Conservation (phyloP, 2,329 filamentous ascomycete genomes). For the Cladosporium sp. region DNA sequence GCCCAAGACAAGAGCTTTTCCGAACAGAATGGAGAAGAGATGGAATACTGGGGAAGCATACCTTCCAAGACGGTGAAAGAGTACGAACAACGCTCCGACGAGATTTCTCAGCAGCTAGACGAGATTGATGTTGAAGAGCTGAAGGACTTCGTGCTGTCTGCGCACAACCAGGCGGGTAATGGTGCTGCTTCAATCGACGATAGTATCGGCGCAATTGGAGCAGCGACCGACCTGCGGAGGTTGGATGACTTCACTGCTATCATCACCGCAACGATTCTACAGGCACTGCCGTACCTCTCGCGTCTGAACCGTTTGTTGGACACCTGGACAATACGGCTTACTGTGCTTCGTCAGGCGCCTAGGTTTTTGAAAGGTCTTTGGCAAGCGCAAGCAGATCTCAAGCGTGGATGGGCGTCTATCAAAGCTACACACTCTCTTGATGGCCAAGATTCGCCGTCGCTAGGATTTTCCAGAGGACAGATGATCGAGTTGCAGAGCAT, state of each 20-base stretch:
- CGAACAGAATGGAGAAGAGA: conserved; percentile 25
- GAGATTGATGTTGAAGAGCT: conserved; percentile 76
- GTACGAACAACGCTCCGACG: conserved; percentile 69
- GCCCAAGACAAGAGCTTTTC: no score
- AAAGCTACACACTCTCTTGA: conserved; percentile 1
- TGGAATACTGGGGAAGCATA: conserved; percentile 66
- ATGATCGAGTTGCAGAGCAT: conserved; percentile 42
- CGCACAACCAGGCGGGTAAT: conserved; percentile 53
- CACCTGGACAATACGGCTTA: conserved; percentile 71
- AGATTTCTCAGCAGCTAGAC: conserved; percentile 66
- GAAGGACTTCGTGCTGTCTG: conserved; percentile 79
- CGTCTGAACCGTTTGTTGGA: conserved; percentile 67
- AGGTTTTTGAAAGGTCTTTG: conserved; percentile 59
- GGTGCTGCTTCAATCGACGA: conserved; percentile 14
- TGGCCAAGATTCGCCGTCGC: not conserved
- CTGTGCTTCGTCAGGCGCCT: conserved; percentile 70
- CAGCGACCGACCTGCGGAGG: conserved; percentile 24
- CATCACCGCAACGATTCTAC: conserved; percentile 85
- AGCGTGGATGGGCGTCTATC: conserved; percentile 59
- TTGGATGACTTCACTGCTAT: conserved; percentile 89
- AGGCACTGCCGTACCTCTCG: conserved; percentile 76
- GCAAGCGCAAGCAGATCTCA: conserved; percentile 60
- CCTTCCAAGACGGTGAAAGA: conserved; percentile 56
- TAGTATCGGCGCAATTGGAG: conserved; percentile 18
- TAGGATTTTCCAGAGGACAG: conserved; percentile 18